Conservation (phyloP, 495 filamentous ascomycete genomes). For the Apodospora peruviana region DNA sequence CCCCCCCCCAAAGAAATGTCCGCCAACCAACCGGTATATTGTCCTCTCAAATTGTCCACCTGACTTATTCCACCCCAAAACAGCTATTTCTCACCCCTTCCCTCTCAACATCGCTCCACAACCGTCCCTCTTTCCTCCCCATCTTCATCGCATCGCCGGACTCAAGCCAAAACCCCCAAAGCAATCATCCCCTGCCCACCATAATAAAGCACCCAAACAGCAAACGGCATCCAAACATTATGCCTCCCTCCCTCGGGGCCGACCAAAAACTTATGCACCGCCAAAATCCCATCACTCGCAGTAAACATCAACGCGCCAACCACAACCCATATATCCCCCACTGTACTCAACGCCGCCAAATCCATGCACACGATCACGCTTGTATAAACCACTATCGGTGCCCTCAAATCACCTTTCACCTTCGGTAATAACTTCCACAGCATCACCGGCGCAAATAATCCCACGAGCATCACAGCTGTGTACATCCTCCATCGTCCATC, state of each 20-base stretch:
- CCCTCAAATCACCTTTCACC: constrained; percentile 32
- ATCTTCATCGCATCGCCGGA: not conserved
- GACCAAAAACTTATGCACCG: constrained; percentile 18
- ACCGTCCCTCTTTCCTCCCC: not conserved
- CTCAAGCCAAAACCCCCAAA: constrained; percentile 6
- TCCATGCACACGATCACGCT: constrained; percentile 40
- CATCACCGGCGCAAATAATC: constrained; percentile 8
- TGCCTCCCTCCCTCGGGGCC: not conserved
- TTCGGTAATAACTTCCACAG: constrained; percentile 14
- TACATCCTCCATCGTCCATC: constrained; percentile 4
- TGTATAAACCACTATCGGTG: constrained; percentile 47
- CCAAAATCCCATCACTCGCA: constrained; percentile 20
- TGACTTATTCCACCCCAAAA: too few species aligned
- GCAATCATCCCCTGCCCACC: constrained; percentile 25
- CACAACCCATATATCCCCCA: constrained; percentile 6
- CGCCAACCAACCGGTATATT: too few species aligned
- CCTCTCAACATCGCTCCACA: too few species aligned
- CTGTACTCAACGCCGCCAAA: constrained; percentile 13
- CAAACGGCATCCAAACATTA: constrained; percentile 19
- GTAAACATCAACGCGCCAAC: constrained; percentile 21
- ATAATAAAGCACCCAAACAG: constrained; percentile 26
- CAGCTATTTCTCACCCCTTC: too few species aligned
- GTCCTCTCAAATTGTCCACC: too few species aligned
- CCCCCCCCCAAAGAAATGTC: too few species aligned
- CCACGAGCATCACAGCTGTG: constrained; percentile 1